phyloP scores from a whole-genome alignment of 2,329 filamentous ascomycete species.

The Colletotrichum magnum region DNA sequence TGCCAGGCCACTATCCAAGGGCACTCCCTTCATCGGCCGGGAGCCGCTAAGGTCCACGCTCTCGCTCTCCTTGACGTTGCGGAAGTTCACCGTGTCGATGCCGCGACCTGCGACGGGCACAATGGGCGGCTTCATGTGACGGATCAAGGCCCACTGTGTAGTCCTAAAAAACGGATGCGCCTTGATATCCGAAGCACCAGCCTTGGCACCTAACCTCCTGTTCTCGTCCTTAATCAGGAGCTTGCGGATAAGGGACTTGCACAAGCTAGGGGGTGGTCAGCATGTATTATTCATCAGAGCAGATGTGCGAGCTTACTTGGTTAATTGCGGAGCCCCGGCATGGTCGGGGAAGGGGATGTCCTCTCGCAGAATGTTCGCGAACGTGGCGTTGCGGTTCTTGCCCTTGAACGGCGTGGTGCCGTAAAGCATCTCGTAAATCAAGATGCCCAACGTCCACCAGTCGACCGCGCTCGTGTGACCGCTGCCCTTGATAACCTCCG shows the following conservation, averaged over 20 bases:
- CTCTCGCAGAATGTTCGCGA: slow-evolving; percentile 95
- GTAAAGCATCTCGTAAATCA: slow-evolving; percentile 99
- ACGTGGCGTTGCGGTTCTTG: slow-evolving; percentile 98
- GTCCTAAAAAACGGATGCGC: slow-evolving; percentile 94
- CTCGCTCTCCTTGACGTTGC: slow-evolving; percentile 97
- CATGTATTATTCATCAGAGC: slow-evolving; percentile 17
- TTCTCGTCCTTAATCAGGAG: slow-evolving; percentile 98
- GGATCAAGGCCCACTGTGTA: slow-evolving; percentile 96
- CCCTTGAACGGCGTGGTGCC: slow-evolving; percentile 99
- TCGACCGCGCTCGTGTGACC: slow-evolving; percentile 98
- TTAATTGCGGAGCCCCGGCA: slow-evolving; percentile 85
- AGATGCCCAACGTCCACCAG: slow-evolving; percentile 98
- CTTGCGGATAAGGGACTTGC: slow-evolving; percentile 96
- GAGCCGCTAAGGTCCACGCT: slow-evolving; percentile 87
- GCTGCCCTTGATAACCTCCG: slow-evolving; percentile 98
- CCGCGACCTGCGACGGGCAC: slow-evolving; percentile 91
- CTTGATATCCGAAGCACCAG: slow-evolving; percentile 97
- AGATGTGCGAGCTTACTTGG: slow-evolving; percentile 74
- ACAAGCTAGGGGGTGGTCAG: slow-evolving; percentile 73
- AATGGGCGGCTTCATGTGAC: slow-evolving; percentile 98
- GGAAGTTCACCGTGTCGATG: slow-evolving; percentile 96
- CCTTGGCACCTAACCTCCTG: slow-evolving; percentile 90
- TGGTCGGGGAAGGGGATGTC: slow-evolving; percentile 97
- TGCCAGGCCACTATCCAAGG: slow-evolving; percentile 85
- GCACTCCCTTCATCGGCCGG: slow-evolving; percentile 77